phyloP scores from a whole-genome alignment of 2,329 filamentous ascomycete genomes.

The Cladobotryum mycophilum region DNA sequence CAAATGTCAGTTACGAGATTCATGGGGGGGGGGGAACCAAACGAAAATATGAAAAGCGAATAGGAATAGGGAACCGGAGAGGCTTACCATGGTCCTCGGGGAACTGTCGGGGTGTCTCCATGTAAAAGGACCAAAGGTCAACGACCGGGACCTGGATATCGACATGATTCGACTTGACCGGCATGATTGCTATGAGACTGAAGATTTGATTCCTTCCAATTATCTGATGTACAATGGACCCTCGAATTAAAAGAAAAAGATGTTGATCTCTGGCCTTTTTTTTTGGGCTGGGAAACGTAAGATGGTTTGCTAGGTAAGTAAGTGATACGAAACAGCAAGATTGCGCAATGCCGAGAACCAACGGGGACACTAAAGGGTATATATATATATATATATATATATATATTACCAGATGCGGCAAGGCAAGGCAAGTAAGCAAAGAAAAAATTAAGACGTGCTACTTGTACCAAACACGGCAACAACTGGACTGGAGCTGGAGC shows the following conservation, averaged over 20 bases:
- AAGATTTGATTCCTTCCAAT: not conserved
- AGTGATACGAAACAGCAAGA: too few relatives aligned
- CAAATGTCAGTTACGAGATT: not conserved
- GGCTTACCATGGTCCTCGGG: conserved; percentile 66
- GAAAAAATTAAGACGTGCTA: too few relatives aligned
- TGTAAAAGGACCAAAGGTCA: conserved; percentile 74
- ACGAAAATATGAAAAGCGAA: not conserved
- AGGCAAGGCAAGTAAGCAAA: too few relatives aligned
- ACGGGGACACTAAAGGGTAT: not conserved
- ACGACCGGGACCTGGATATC: conserved; percentile 63
- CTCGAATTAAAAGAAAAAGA: too few relatives aligned
- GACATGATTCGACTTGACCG: conserved; percentile 60
- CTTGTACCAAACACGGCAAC: too few relatives aligned
- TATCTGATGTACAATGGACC: too few relatives aligned
- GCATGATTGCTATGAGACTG: conserved; percentile 49
- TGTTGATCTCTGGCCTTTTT: too few relatives aligned
- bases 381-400: not conserved
- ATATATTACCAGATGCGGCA: too few relatives aligned
- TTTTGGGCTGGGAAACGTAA: too few relatives aligned
- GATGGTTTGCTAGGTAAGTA: too few relatives aligned
- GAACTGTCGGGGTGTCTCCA: conserved; percentile 63
- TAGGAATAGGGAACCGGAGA: not conserved
- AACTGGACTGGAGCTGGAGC: too few relatives aligned
- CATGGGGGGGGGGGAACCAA: not conserved
- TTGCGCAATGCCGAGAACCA: not conserved